A percentile compares a stretch with the other conserved stretches of the same genome.
These are phyloP conservation scores for Coemansia sp. DNA, from an alignment of 192 early-diverging fungal species.

Conservation along the genomic window DNA sequence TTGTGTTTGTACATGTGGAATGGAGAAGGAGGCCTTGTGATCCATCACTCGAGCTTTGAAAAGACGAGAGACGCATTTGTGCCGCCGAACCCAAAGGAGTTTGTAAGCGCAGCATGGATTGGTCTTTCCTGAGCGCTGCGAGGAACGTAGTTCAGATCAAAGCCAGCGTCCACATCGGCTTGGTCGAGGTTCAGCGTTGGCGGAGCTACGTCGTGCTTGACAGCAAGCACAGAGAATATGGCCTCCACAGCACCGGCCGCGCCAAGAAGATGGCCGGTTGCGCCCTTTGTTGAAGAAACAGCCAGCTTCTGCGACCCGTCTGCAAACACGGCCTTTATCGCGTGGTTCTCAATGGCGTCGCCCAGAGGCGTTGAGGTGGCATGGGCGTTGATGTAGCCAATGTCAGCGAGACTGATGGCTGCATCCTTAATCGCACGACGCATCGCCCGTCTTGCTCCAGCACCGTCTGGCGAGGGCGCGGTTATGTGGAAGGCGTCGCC, in stretches of 20 bases:
- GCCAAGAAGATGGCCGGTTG: slow-evolving; percentile 92
- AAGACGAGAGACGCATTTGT: slow-evolving; percentile 75
- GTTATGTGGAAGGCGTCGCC: slow-evolving; percentile 94
- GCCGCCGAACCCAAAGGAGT: slow-evolving; percentile 90
- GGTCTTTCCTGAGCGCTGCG: slow-evolving; percentile 62
- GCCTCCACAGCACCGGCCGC: slow-evolving; percentile 94
- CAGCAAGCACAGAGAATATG: slow-evolving; percentile 79
- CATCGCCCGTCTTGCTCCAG: slow-evolving; percentile 89
- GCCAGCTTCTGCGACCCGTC: slow-evolving; percentile 46
- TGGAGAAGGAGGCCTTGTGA: neutral
- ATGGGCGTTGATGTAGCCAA: slow-evolving; percentile 93
- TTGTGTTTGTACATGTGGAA: neutral
- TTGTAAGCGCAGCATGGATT: slow-evolving; percentile 64
- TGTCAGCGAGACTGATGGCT: slow-evolving; percentile 57
- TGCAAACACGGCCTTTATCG: slow-evolving; percentile 79
- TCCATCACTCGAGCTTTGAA: slow-evolving; percentile 19
- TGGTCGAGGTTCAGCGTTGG: slow-evolving; percentile 80
- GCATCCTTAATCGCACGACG: slow-evolving; percentile 68
- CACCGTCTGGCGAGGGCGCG: slow-evolving; percentile 81
- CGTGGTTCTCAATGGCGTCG: slow-evolving; percentile 82
- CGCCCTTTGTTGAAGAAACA: slow-evolving; percentile 89
- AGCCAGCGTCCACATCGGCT: slow-evolving; percentile 56
- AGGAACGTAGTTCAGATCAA: slow-evolving; percentile 83
- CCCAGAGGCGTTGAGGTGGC: slow-evolving; percentile 87
- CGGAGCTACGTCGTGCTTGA: slow-evolving; percentile 71